These are phyloP conservation scores for Malus orientalis DNA, from an alignment of 306 rosid species.

Conservation along the genomic window DNA sequence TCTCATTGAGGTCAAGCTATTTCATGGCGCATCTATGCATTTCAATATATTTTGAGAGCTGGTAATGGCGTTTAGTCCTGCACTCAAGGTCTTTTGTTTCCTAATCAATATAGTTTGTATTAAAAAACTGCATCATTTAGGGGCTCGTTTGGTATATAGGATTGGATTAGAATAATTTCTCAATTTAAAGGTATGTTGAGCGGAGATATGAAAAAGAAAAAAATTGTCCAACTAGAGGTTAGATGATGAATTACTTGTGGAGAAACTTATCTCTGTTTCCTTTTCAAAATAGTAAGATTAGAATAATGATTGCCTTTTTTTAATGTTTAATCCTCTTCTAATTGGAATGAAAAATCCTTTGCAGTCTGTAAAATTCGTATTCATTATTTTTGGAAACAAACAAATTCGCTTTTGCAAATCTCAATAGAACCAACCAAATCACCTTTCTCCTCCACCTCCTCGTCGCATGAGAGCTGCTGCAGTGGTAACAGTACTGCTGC, in stretches of 20 bases:
- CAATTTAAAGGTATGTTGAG: too few species aligned
- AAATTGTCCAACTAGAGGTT: too few species aligned
- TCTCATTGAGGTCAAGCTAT: neutral
- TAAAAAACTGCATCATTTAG: too few species aligned
- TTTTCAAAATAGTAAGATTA: too few species aligned
- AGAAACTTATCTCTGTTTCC: too few species aligned
- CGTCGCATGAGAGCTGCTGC: neutral
- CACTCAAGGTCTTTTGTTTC: neutral
- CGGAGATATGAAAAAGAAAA: too few species aligned
- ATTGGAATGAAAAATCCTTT: neutral
- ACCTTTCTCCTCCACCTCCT: neutral
- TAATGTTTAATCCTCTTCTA: neutral
- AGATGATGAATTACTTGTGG: too few species aligned
- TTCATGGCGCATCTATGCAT: neutral
- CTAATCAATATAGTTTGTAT: too few species aligned
- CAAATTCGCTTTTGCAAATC: neutral
- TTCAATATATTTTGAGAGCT: too few species aligned
- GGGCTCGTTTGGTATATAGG: neutral
- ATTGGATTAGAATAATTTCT: too few species aligned
- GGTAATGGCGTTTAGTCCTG: neutral
- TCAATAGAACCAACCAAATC: neutral
- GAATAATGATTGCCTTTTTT: too few species aligned
- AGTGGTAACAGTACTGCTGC: neutral
- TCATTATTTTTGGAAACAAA: neutral
- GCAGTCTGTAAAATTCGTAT: neutral